phyloP scores from a whole-genome alignment of 164 flowering plant genomes.

The Berberis thunbergii region DNA sequence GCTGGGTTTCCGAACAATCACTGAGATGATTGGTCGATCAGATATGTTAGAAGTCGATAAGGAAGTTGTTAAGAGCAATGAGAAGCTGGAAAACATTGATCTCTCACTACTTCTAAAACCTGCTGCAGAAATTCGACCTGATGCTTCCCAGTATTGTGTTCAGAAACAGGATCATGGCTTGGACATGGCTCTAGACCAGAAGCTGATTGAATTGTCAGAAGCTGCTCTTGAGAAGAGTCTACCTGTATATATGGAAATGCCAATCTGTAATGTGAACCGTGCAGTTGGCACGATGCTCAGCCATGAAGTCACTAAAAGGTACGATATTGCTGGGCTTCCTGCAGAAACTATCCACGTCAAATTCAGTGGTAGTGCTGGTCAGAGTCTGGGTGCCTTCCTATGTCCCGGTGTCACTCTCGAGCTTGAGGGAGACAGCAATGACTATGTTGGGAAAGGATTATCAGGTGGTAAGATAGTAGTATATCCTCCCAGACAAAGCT shows the following conservation, averaged over 20 bases:
- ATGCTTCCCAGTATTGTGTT: conserved; percentile 81
- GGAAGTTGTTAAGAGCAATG: conserved; percentile 62
- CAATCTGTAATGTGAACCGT: conserved; percentile 75
- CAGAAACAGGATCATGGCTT: conserved; percentile 96
- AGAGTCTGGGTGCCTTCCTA: conserved; percentile 97
- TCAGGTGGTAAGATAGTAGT: conserved; percentile 97
- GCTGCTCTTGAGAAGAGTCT: conserved; percentile 69
- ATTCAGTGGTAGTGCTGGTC: conserved; percentile 94
- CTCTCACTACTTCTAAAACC: conserved; percentile 79
- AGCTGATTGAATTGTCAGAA: conserved; percentile 52
- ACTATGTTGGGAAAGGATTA: conserved; percentile 97
- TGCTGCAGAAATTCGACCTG: conserved; percentile 85
- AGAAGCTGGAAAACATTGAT: conserved; percentile 86
- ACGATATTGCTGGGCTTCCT: conserved; percentile 76
- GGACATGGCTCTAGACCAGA: conserved; percentile 88
- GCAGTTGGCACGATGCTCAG: conserved; percentile 99
- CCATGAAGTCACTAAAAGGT: conserved; percentile 89
- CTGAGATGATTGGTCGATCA: conserved; percentile 94
- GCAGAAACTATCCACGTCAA: conserved; percentile 82
- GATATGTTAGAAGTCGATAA: conserved; percentile 95
- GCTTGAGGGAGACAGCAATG: conserved; percentile 99
- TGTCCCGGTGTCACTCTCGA: conserved; percentile 87
- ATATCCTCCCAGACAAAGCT: conserved; percentile 82
- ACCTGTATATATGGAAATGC: conserved; percentile 82
- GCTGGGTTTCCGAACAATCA: conserved; percentile 78